Conservation (phyloP, 2,329 filamentous ascomycete species). For the Xylaria sp. region DNA sequence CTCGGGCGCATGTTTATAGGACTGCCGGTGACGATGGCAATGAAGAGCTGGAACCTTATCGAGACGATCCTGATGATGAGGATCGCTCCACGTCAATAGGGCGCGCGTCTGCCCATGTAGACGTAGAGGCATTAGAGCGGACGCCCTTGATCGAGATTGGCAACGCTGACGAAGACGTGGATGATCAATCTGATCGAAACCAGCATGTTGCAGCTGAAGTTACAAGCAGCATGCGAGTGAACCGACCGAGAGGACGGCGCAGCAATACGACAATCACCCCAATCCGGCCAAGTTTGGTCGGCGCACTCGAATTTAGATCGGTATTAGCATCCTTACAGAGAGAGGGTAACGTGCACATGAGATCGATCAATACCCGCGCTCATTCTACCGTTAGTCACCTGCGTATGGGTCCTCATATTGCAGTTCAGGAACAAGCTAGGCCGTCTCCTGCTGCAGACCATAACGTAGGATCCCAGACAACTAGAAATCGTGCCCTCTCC, state of each 20-base stretch:
- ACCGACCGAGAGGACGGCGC: conserved; percentile 71
- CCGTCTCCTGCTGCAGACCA: conserved; percentile 37
- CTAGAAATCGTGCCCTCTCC: conserved; percentile 59
- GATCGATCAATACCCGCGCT: conserved; percentile 74
- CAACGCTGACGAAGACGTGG: conserved; percentile 54
- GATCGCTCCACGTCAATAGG: conserved; percentile 52
- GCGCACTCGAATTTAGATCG: conserved; percentile 92
- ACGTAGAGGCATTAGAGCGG: conserved; percentile 59
- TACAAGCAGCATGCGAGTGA: conserved; percentile 91
- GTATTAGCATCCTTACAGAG: conserved; percentile 88
- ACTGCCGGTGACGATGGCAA: conserved; percentile 59
- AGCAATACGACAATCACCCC: conserved; percentile 82
- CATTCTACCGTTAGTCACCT: conserved; percentile 74
- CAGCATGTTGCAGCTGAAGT: conserved; percentile 80
- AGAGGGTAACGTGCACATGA: conserved; percentile 78
- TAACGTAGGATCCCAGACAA: conserved; percentile 32
- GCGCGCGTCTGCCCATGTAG: conserved; percentile 45
- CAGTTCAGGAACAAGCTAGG: conserved; percentile 31
- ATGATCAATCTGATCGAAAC: conserved; percentile 66
- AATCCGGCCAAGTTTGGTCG: conserved; percentile 92
- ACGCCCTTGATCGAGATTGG: conserved; percentile 62
- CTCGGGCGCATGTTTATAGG: conserved; percentile 78
- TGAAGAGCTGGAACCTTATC: conserved; percentile 73
- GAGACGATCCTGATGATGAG: conserved; percentile 69
- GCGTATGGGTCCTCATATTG: conserved; percentile 17